phyloP scores from a whole-genome alignment of 2,329 filamentous ascomycete genomes.

The Colletotrichum filicis region DNA sequence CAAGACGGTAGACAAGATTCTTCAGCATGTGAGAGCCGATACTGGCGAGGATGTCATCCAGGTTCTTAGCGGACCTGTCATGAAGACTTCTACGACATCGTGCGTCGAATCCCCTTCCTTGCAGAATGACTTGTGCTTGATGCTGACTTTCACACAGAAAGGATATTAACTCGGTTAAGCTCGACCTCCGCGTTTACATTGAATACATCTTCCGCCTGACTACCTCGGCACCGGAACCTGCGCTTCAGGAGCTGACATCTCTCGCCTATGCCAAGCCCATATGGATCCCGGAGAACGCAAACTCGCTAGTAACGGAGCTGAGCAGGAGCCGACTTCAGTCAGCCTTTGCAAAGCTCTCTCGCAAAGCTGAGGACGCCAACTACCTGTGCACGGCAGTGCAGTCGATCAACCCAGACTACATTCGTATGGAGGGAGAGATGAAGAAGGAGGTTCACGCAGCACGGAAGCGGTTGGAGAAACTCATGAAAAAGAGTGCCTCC shows the following conservation, averaged over 20 bases:
- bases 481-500: constrained; percentile 53
- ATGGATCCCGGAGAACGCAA: constrained; percentile 36
- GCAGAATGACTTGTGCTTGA: constrained; percentile 38
- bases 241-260: constrained; percentile 63
- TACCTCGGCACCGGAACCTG: constrained; percentile 48
- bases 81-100: constrained; percentile 39
- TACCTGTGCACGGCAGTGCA: constrained; percentile 65
- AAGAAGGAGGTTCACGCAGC: constrained; percentile 64
- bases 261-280: constrained; percentile 65
- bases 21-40: constrained; percentile 68
- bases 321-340: constrained; percentile 68
- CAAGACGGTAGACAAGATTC: constrained; percentile 82
- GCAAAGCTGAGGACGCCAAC: constrained; percentile 62
- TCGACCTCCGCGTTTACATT: constrained; percentile 59
- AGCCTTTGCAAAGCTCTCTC: constrained; percentile 67
- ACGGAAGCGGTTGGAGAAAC: constrained; percentile 62
- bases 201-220: constrained; percentile 66
- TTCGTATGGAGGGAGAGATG: constrained; percentile 66
- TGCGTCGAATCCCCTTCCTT: constrained; percentile 38
- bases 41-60: constrained; percentile 66
- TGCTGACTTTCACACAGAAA: constrained; percentile 45
- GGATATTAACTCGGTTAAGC: constrained; percentile 49
- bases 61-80: constrained; percentile 45
- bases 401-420: constrained; percentile 62
- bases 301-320: constrained; percentile 53